Evolutionary conservation across 1,284 basidiomycete genomes (phyloP).

Genomic region (Psilocybe mexicana): DNA sequence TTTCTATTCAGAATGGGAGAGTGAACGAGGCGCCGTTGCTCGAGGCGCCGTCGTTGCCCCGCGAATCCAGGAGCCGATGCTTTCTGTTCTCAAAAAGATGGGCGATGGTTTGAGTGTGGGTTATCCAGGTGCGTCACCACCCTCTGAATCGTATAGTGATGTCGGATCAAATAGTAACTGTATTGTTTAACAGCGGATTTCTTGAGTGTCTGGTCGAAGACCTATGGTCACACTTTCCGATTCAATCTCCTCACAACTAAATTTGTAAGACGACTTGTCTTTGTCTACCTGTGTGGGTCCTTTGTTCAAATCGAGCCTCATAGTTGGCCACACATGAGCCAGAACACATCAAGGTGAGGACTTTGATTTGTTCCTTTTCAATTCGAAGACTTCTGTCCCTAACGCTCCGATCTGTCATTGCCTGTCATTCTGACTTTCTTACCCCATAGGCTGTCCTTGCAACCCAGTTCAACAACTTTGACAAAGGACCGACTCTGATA

Average conservation of each 20-base stretch:
- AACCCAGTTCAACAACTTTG: constrained; percentile 10
- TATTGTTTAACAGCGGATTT: not conserved
- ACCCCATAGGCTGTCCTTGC: constrained; percentile 4
- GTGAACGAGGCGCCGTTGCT: not conserved
- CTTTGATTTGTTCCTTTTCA: not conserved
- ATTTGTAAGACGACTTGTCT: not conserved
- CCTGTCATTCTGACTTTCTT: not conserved
- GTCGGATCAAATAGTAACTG: no score
- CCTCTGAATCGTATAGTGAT: not conserved
- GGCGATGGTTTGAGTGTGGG: not conserved
- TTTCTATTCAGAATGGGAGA: not conserved
- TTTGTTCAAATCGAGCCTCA: not conserved
- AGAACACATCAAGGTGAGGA: constrained; percentile 8
- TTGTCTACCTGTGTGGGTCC: not conserved
- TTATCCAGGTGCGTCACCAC: not conserved
- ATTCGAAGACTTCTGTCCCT: not conserved
- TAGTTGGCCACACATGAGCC: constrained; percentile 2
- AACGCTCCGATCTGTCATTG: no score
- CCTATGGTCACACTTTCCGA: not conserved
- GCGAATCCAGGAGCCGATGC: not conserved
- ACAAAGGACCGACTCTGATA: constrained; percentile 26
- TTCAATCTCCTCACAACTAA: not conserved
- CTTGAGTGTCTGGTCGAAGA: not conserved
- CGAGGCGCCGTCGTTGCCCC: not conserved
- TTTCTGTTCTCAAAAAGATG: not conserved